Conservation (phyloP, 228 moss, liverwort and hornwort genomes). For the Sphagnum magellanicum region DNA sequence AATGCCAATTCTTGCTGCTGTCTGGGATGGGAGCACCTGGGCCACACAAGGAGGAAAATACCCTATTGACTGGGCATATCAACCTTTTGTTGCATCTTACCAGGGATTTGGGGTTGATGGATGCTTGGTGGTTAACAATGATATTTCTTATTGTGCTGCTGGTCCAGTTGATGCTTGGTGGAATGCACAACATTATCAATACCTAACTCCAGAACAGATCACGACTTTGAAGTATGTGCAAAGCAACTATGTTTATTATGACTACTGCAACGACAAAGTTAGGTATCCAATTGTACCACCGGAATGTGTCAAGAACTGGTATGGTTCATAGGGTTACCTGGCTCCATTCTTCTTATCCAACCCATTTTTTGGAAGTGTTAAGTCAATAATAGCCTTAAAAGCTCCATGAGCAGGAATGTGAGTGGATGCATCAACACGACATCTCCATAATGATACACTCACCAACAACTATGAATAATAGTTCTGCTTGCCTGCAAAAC, state of each 20-base stretch:
- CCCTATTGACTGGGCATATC: slow-evolving; percentile 62
- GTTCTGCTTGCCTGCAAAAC: too few species aligned
- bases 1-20: slow-evolving; percentile 29
- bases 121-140: slow-evolving; percentile 25
- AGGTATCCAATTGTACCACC: slow-evolving; percentile 45
- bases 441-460: too few species aligned
- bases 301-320: slow-evolving; percentile 48
- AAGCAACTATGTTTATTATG: slow-evolving; percentile 50
- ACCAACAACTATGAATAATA: too few species aligned
- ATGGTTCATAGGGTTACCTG: too few species aligned
- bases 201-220: slow-evolving; percentile 44
- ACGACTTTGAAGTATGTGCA: slow-evolving; percentile 60
- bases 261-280: slow-evolving; percentile 65
- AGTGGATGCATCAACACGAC: too few species aligned
- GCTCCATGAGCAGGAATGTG: too few species aligned
- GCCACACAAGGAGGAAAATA: slow-evolving; percentile 74
- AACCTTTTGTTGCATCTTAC: slow-evolving; percentile 72
- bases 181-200: slow-evolving; percentile 44
- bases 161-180: slow-evolving; percentile 45
- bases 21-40: slow-evolving; percentile 83
- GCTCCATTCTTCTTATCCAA: too few species aligned
- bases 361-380: too few species aligned
- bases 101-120: slow-evolving; percentile 52
- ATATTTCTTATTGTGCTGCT: slow-evolving; percentile 28
- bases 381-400: too few species aligned